Conservation (phyloP, 768 basidiomycete species). For the Phanerochaete carnosa region DNA sequence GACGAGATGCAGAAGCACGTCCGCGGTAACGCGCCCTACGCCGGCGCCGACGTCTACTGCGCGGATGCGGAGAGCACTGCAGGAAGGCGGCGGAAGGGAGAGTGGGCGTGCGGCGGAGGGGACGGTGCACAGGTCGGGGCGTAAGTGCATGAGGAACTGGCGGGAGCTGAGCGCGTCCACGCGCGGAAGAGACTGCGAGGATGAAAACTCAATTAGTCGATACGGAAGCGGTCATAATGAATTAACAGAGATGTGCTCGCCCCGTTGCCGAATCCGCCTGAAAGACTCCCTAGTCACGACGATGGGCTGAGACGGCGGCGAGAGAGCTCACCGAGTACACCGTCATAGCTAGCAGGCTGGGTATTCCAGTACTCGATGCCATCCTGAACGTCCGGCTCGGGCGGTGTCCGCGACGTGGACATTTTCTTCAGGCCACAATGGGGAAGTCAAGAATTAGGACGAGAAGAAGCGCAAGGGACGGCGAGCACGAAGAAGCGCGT, state of each 20-base stretch:
- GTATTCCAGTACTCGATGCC: conserved; percentile 86
- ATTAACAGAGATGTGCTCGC: conserved; percentile 26
- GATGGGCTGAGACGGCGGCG: neutral
- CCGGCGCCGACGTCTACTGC: conserved; percentile 95
- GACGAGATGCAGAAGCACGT: conserved; percentile 87
- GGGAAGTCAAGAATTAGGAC: neutral
- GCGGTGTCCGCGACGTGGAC: conserved; percentile 11
- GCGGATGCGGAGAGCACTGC: conserved; percentile 44
- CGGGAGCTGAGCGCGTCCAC: conserved; percentile 90
- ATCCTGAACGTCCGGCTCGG: conserved; percentile 59
- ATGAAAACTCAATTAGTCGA: neutral
- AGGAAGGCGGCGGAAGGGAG: conserved; percentile 16
- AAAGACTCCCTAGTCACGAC: conserved; percentile 10
- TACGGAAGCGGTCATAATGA: neutral
- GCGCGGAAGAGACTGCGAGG: conserved; percentile 77
- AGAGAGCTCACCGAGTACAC: conserved; percentile 67
- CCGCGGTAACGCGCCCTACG: conserved; percentile 86
- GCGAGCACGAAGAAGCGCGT: neutral
- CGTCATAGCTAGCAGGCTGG: conserved; percentile 79
- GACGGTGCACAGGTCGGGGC: conserved; percentile 77
- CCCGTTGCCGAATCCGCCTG: conserved; percentile 56
- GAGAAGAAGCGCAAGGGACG: neutral
- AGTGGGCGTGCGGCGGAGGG: conserved; percentile 67
- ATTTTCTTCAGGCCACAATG: neutral
- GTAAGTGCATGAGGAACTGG: conserved; percentile 77